Evolutionary conservation across 106 monocot species (phyloP), one percentile per base, ranked within the genome.

Genomic region (Vanilla planifolia): DNA sequence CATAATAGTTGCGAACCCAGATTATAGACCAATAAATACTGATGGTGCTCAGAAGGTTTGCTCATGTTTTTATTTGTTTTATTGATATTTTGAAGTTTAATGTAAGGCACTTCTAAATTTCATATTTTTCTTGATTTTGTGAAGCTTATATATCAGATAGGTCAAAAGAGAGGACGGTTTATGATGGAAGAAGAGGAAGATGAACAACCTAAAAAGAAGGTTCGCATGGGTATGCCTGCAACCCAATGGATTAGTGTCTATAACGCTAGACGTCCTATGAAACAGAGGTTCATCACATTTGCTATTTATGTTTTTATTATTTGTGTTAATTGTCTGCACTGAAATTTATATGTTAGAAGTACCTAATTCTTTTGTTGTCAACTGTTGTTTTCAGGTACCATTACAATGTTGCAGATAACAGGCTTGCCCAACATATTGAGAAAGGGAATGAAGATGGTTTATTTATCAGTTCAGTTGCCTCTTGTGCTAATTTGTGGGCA

Each of bases 221-320:
- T 92, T 9, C 53, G 92, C 35, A 75, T 92, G 84, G 92, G 92
- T 27, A 81, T 73, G 74, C 92, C 92, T 11, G 87, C 92, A 41
- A 84, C 87, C 10, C 92, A 92, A 66, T 92, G 92, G 92, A 76
- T 92, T 63, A 81, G 80, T 55, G 80, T 92, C 28, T 87, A 87
- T 42, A 88, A 87, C 81, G 83, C 92, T 16, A 59, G 84, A 41
- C 60, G 84, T 17, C 92, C 92, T 21, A 92, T 92, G 92, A 92
- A 92, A 60, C 92, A 92, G 52, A 87, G 92, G 92, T 87, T 21
- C 34, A 10, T 57, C 8, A 3, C 20, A 11, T 28, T 35, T 13
- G 21, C 21, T 3, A 3, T 20, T 3, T 3, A 17, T 17, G 5
- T 33, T 57, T 14, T 57, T 2, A 2, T 11, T 6, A 5, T 7